Conservation (phyloP, 108 stramenopile species). For the Nitzschia palea region DNA sequence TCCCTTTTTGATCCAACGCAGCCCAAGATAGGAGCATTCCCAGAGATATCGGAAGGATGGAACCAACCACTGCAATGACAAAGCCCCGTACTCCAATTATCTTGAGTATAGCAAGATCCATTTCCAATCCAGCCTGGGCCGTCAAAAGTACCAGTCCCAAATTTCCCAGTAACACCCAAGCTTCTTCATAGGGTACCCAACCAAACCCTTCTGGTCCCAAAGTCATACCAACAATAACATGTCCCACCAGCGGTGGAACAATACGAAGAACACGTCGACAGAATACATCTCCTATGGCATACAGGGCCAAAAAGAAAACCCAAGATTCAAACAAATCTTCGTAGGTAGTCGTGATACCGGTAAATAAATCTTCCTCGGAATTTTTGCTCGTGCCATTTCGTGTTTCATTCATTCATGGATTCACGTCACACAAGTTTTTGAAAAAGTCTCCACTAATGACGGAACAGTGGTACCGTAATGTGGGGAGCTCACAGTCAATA, state of each 20-base stretch:
- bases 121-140: conserved; percentile 62
- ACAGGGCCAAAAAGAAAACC: conserved; percentile 26
- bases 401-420: too few species aligned
- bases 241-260: conserved; percentile 43
- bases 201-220: conserved; percentile 37
- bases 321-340: conserved; percentile 9
- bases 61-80: conserved; percentile 53
- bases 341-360: conserved; percentile 13
- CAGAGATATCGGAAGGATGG: conserved; percentile 50
- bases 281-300: conserved; percentile 29
- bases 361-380: conserved; percentile 12
- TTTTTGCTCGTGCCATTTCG: too few species aligned
- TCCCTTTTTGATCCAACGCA: conserved; percentile 6
- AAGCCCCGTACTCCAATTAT: conserved; percentile 48
- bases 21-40: conserved; percentile 39
- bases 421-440: too few species aligned
- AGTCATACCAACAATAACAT: conserved; percentile 29
- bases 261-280: conserved; percentile 21
- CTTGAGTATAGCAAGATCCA: conserved; percentile 60
- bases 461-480: too few species aligned
- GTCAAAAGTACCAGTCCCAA: conserved; percentile 51
- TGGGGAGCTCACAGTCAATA: too few species aligned
- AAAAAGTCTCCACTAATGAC: too few species aligned
- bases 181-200: conserved; percentile 11
- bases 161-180: conserved; percentile 35